phyloP scores from a whole-genome alignment of 202 grass and related monocot species.

The Setaria italica region DNA sequence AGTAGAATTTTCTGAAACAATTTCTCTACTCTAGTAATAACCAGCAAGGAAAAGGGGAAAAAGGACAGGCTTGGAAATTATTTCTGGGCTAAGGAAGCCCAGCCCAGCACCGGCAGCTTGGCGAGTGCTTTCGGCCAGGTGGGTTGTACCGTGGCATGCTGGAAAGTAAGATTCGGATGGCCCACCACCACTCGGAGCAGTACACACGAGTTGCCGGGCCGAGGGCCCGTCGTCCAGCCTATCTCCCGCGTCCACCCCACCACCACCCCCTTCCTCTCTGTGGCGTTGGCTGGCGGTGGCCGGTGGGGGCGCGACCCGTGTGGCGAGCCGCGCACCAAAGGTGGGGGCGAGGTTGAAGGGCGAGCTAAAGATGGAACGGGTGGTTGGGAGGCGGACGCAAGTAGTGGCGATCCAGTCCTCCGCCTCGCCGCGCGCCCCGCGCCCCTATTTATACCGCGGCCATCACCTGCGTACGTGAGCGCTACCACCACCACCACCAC shows the following conservation, averaged over 20 bases:
- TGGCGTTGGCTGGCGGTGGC: not conserved
- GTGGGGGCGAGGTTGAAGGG: conserved; percentile 57
- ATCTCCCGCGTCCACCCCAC: not conserved
- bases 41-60: not conserved
- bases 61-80: not conserved
- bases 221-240: conserved; percentile 12
- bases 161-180: conserved; percentile 58
- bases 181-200: conserved; percentile 20
- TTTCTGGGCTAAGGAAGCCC: not conserved
- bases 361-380: conserved; percentile 48
- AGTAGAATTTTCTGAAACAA: not conserved
- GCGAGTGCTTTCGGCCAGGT: conserved; percentile 47
- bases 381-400: conserved; percentile 40
- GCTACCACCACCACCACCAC: conserved; percentile 16
- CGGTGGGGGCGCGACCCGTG: not conserved
- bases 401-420: conserved; percentile 16
- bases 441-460: conserved; percentile 46
- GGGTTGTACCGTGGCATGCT: conserved; percentile 17
- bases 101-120: conserved; percentile 5
- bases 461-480: conserved; percentile 1
- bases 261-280: not conserved
- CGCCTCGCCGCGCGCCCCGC: not conserved
- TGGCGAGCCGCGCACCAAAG: conserved; percentile 38
- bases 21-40: not conserved
- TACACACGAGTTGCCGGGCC: not conserved